Base-by-base conservation (phyloP, 345 rosid species). In the Pistacia integerrima region DNA sequence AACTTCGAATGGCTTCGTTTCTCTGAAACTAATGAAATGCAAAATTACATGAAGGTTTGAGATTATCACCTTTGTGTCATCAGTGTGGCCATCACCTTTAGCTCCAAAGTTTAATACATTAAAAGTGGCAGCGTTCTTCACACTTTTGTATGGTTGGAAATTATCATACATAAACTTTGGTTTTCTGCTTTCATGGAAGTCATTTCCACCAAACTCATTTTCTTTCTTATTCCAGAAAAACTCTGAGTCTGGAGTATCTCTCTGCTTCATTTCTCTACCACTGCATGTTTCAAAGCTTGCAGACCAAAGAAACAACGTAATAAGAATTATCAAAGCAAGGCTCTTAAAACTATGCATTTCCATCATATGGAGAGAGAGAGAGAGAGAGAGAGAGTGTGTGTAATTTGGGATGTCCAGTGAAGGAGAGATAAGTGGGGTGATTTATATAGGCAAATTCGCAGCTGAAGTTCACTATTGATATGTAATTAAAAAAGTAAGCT, bases 21-120 rank as follows among this genome's bases (percentile, higher is more conserved):
- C 44, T 41, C 44, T 41, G 48, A 17, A 18, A 36, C 18, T 52
- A 64, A 64, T 18, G 44, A 41, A 41, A 38, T 4, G 33, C 28
- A 57, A 56, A 54, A 41, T 22, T 18, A 63, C 48, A 11, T 11
- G 33, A 25, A 20, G 62, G 4, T 6, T 13, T n/a, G 62, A 4
- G 58, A 49, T 51, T 62, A 52, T 77, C 69, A 92, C 98, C 93
- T 94, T 85, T 44, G 97, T 90, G 79, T 91, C 97, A 82, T 94
- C 97, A 8, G 83, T 79, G 1, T 33, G 72, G 28, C 98, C 97
- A 69, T 91, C 94, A 63, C 98, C 97, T 87, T 88, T 92, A 63
- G 97, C 97, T 4, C 98, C 95, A 78, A 78, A 86, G 65, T 85
- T 76, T 20, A 92, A 60, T 58, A 91, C 94, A 82, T 85, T 90